These are phyloP conservation scores for Dryas drummondii DNA, from an alignment of 306 rosid genomes.

Conservation along the genomic window DNA sequence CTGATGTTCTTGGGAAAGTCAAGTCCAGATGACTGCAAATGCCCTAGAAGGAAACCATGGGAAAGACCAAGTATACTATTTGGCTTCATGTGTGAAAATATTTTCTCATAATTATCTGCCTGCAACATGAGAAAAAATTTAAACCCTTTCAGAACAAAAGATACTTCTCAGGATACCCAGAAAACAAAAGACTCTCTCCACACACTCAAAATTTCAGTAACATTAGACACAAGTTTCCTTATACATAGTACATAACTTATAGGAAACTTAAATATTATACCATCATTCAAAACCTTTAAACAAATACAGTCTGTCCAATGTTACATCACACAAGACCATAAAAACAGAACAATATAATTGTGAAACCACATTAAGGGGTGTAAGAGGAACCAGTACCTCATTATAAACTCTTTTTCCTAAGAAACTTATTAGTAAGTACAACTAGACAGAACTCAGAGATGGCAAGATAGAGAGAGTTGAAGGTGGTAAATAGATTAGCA, in stretches of 20 bases:
- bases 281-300: neutral
- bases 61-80: conserved; percentile 95
- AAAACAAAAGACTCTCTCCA: neutral
- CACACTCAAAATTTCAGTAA: neutral
- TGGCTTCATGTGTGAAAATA: conserved; percentile 89
- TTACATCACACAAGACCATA: neutral
- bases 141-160: neutral
- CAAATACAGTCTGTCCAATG: neutral
- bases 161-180: neutral
- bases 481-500: neutral
- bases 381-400: neutral
- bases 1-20: conserved; percentile 88
- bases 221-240: neutral
- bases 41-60: conserved; percentile 97
- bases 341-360: neutral
- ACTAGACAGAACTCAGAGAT: neutral
- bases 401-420: neutral
- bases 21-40: conserved; percentile 80
- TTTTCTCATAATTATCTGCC: conserved; percentile 87
- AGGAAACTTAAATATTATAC: neutral
- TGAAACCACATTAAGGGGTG: neutral
- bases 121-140: conserved; percentile 33
- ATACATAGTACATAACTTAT: neutral
- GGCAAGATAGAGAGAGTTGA: neutral
- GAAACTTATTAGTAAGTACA: neutral